Base-by-base conservation (phyloP, 495 filamentous ascomycete species). In the Penicillium paxilli region DNA sequence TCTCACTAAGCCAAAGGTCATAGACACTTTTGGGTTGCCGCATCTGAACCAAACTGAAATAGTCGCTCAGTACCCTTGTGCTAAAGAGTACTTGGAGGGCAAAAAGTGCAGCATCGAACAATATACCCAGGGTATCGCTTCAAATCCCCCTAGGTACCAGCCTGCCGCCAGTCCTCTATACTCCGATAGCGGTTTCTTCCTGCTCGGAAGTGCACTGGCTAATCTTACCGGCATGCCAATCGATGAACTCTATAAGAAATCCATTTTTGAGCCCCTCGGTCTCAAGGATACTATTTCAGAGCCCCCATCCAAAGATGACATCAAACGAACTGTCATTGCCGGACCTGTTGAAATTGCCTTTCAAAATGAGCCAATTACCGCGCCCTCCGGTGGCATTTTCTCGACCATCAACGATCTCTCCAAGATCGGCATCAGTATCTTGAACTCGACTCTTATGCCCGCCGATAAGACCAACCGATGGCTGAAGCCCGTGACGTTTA, bases 201-300 rank as follows among this genome's bases (percentile, higher is more conserved):
- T 85, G 41, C 69, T 86, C 11, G 77, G 75, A 0, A 78, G 81
- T 44, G 80, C 77, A 1, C 69, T 86, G 30, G 79, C 83, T 49
- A 71, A 71, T 44, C 80, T 85, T 35, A 80, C 76, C 2, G 74
- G 75, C 5, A 77, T 69, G 44, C 51, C 56, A 0, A 80, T 80
- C 49, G 49, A 72, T 7, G 40, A 69, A 0, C 68, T 81, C 57
- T 67, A 85, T 19, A 47, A 78, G 37, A 59, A 74, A 2, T 62
- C 57, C 19, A 42, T 86, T 3, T 64, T 82, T 45, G 44, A 62
- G n/a, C 77, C 75, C 4, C 69, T 86, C 5, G 63, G 61, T 1
- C 63, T 85, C 25, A 64, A 67, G 5, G 58, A 63, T 0, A 71
- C 73, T 26, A 79, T 72, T 7, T 79, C 73, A 28, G 68, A 66